Conservation (phyloP, 2,329 filamentous ascomycete genomes). For the Aspergillus brasiliensis region DNA sequence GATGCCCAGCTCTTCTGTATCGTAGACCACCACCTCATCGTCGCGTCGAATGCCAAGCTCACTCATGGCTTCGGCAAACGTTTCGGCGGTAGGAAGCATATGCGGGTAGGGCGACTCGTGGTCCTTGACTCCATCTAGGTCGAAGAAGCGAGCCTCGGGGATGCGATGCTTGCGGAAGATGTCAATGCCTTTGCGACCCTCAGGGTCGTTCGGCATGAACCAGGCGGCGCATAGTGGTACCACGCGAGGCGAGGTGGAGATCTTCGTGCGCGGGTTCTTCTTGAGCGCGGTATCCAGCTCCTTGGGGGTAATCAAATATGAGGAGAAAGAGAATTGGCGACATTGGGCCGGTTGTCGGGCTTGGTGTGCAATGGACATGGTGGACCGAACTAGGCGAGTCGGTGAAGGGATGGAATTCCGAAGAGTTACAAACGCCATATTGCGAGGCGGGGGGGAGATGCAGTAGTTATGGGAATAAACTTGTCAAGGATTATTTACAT, state of each 20-base stretch:
- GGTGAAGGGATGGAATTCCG: conserved; percentile 31
- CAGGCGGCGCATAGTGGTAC: conserved; percentile 90
- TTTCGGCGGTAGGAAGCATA: conserved; percentile 83
- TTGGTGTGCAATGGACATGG: conserved; percentile 30
- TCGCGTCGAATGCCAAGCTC: conserved; percentile 82
- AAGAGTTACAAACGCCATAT: conserved; percentile 40
- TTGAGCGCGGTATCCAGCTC: conserved; percentile 80
- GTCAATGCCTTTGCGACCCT: conserved; percentile 73
- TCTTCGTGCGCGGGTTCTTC: conserved; percentile 76
- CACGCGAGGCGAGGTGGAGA: conserved; percentile 78
- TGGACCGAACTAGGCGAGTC: conserved; percentile 27
- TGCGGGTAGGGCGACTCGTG: conserved; percentile 87
- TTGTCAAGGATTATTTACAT: conserved; percentile 31
- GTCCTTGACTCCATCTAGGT: conserved; percentile 90
- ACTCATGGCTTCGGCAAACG: conserved; percentile 86
- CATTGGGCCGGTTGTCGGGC: conserved; percentile 21
- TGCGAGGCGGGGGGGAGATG: conserved; percentile 10
- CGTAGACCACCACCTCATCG: conserved; percentile 92
- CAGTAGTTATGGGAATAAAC: conserved; percentile 8
- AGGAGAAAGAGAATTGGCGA: conserved; percentile 62
- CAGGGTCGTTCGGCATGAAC: conserved; percentile 89
- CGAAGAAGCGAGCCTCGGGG: conserved; percentile 90
- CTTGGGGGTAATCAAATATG: conserved; percentile 82
- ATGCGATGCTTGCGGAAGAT: conserved; percentile 82
- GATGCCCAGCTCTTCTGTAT: conserved; percentile 85